These are phyloP conservation scores for Viola odorata DNA, from an alignment of 345 rosid species.

Conservation along the genomic window DNA sequence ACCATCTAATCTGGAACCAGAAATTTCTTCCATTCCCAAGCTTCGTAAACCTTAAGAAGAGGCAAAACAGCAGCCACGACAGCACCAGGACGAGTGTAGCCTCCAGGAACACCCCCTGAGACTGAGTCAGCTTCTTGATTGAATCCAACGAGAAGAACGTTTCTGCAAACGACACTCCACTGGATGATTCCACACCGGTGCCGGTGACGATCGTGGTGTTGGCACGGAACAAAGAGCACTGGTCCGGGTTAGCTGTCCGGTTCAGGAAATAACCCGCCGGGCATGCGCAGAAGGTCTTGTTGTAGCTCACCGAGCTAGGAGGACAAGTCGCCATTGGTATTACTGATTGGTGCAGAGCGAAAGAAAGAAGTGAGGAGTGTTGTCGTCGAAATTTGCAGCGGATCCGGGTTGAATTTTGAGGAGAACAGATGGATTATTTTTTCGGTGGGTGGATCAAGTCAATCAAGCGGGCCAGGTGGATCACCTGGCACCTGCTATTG, in stretches of 20 bases:
- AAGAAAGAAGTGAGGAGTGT: background rate
- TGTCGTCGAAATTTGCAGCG: background rate
- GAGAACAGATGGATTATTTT: background rate
- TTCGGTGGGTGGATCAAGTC: background rate
- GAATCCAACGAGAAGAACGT: conserved; percentile 66
- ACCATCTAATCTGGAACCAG: conserved; percentile 87
- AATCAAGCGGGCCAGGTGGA: background rate
- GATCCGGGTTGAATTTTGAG: background rate
- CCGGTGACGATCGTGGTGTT: conserved; percentile 38
- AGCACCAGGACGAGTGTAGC: conserved; percentile 67
- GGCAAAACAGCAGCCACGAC: conserved; percentile 69
- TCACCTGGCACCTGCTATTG: background rate
- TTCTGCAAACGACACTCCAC: conserved; percentile 44
- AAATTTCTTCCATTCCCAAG: conserved; percentile 59
- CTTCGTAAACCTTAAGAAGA: conserved; percentile 64
- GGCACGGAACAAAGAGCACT: conserved; percentile 41
- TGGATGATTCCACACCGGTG: conserved; percentile 40
- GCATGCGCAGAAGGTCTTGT: conserved; percentile 72
- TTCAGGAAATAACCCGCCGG: conserved; percentile 56
- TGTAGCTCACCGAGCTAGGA: conserved; percentile 47
- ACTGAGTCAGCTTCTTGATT: conserved; percentile 70
- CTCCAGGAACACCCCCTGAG: conserved; percentile 92
- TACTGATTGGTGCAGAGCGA: background rate
- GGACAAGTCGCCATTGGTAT: conserved; percentile 42
- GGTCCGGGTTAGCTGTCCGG: conserved; percentile 25